Evolutionary conservation across 148 eudicot genomes (phyloP), one percentile per base, ranked within the genome.

Genomic region (Nepenthes gracilis): DNA sequence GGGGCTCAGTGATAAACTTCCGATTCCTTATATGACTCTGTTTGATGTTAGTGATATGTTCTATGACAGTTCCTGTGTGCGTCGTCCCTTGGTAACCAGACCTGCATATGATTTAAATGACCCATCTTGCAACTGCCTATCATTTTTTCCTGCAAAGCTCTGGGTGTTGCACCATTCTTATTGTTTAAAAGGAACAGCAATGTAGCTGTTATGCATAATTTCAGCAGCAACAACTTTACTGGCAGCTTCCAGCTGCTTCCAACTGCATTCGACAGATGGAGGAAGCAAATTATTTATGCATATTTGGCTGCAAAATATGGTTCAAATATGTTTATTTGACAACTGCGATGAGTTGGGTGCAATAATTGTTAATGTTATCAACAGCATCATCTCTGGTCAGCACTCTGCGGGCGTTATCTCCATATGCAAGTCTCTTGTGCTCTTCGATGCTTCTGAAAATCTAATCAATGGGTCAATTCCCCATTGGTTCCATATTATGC

Each of bases 391-490:
- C 38, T 65, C 67, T 52, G 78, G 70, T 58, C 67, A 59, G 47
- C 37, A 62, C 55, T 67, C 74, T 2, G 45, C 69, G 40, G 52
- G 59, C n/a, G 49, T 70, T 49, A 62, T 64, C 58, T 43, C 9
- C 36, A 60, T 53, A 13, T 74, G 74, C 67, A 63, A 36, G 56
- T 74, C 71, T 32, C 58, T 74, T 12, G 59, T 55, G 33, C 54
- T 61, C 23, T 49, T 74, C 61, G 78, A 74, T 66, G 78, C 71
- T 61, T 74, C 73, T 36, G 62, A 54, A 15, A 77, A 72, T 57
- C 57, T 38, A 13, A 62, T 77, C 36, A 67, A 59, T 52, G 78
- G 74, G 6, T 49, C 60, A 13, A 63, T 70, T 35, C 75, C 79
- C 61, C 65, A 36, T 12, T 65, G 13, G 35, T 54, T 13, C 45